A percentile compares a stretch with the other conserved stretches of the same genome.
These are phyloP conservation scores for Phylloporus sp. DNA, from an alignment of 768 basidiomycete species.

Conservation along the genomic window DNA sequence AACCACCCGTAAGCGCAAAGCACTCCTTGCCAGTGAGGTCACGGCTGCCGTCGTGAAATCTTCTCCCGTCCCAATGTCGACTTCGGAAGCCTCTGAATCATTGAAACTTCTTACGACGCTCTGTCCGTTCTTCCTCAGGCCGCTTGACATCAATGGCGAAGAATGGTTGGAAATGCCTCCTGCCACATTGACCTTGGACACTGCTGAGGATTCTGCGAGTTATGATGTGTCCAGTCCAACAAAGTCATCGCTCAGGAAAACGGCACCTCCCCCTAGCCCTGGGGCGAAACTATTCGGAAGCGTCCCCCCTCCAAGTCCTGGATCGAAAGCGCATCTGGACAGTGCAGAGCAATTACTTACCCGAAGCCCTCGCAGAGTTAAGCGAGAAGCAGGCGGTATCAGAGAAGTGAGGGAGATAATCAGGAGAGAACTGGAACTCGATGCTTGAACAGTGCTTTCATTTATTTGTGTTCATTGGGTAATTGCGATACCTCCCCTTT, in stretches of 20 bases:
- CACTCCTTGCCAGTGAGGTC: constrained; percentile 65
- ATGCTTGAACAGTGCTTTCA: constrained; percentile 43
- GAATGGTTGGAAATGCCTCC: constrained; percentile 52
- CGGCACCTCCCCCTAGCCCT: constrained; percentile 35
- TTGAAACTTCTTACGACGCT: constrained; percentile 59
- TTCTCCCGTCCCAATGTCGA: constrained; percentile 74
- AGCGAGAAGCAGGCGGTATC: constrained; percentile 67
- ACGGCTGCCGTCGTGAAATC: constrained; percentile 70
- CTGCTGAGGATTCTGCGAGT: constrained; percentile 3
- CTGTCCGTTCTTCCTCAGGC: constrained; percentile 79
- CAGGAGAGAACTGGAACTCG: constrained; percentile 68
- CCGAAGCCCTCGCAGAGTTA: constrained; percentile 71
- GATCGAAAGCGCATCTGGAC: constrained; percentile 47
- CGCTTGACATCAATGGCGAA: constrained; percentile 54
- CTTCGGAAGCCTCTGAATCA: constrained; percentile 74
- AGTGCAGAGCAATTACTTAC: constrained; percentile 59
- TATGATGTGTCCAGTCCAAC: constrained; percentile 33
- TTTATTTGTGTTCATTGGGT: constrained; percentile 17
- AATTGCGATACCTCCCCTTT: constrained; percentile 18
- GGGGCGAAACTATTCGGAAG: constrained; percentile 31
- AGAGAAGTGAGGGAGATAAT: constrained; percentile 81
- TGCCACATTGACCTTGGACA: constrained; percentile 16
- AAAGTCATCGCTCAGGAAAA: constrained; percentile 28
- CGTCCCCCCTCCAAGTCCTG: constrained; percentile 45
- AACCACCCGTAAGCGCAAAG: constrained; percentile 63